Evolutionary conservation across 2,329 filamentous ascomycete species (phyloP).

Genomic region (Tympanopsis confertula): DNA sequence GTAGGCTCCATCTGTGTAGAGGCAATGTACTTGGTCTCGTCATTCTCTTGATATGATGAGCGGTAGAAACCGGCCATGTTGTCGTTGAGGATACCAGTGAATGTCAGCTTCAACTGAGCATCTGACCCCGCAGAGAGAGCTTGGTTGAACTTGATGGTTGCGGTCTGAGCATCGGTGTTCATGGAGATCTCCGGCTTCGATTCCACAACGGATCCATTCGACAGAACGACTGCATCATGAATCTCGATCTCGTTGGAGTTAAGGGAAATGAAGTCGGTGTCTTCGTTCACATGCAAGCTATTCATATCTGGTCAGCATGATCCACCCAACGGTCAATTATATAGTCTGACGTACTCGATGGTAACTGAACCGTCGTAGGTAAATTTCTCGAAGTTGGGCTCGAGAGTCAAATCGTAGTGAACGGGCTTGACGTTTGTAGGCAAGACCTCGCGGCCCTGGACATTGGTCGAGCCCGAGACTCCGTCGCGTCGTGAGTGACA

Average conservation of each 20-base stretch:
- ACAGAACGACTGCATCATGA: conserved; percentile 52
- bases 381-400: conserved; percentile 80
- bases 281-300: conserved; percentile 66
- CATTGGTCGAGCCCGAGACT: conserved; percentile 18
- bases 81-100: conserved; percentile 73
- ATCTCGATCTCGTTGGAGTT: conserved; percentile 83
- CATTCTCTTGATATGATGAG: conserved; percentile 75
- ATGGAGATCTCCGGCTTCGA: conserved; percentile 59
- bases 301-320: not conserved
- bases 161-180: conserved; percentile 70
- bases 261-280: conserved; percentile 74
- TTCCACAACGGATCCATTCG: conserved; percentile 24
- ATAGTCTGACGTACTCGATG: conserved; percentile 43
- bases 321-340: conserved; percentile 22
- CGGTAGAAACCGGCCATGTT: conserved; percentile 98
- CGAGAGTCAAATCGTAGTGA: conserved; percentile 84
- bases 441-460: conserved; percentile 64
- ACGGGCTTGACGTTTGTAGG: conserved; percentile 84
- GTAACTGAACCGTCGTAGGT: conserved; percentile 74
- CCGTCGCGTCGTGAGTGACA: conserved; percentile 19
- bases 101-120: conserved; percentile 66
- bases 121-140: conserved; percentile 63
- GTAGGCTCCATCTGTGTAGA: conserved; percentile 96
- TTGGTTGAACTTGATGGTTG: conserved; percentile 68
- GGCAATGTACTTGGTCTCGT: conserved; percentile 70